Percentiles rank a stretch among this genome's conserved stretches.
Conservation (phyloP, 495 filamentous ascomycete genomes). For the Penicillium longicatenatum region DNA sequence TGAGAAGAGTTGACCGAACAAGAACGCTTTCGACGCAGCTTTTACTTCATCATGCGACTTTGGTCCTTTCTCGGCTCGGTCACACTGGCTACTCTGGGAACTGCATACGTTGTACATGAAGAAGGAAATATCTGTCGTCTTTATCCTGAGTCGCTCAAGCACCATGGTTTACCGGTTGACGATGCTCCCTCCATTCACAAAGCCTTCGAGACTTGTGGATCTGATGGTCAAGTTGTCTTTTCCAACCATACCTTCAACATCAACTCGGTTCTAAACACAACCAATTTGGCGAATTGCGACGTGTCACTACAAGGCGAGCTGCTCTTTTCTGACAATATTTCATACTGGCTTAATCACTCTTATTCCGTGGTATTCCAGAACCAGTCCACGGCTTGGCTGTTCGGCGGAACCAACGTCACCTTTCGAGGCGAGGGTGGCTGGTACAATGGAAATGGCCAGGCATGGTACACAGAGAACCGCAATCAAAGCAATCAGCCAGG, state of each 20-base stretch:
- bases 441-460: slow-evolving; percentile 51
- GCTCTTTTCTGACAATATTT: slow-evolving; percentile 42
- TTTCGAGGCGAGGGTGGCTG: slow-evolving; percentile 41
- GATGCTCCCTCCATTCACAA: slow-evolving; percentile 44
- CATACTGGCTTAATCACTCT: slow-evolving; percentile 48
- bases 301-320: slow-evolving; percentile 40
- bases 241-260: slow-evolving; percentile 38
- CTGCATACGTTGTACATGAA: slow-evolving; percentile 17
- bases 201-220: slow-evolving; percentile 44
- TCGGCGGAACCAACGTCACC: slow-evolving; percentile 43
- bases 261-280: slow-evolving; percentile 46
- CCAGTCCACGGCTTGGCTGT: slow-evolving; percentile 50
- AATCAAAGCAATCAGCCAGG: slow-evolving; percentile 44
- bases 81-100: slow-evolving; percentile 11
- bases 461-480: slow-evolving; percentile 42
- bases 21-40: neutral
- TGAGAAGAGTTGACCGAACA: neutral
- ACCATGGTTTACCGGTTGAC: slow-evolving; percentile 25
- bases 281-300: slow-evolving; percentile 42
- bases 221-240: slow-evolving; percentile 42
- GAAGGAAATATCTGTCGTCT: slow-evolving; percentile 14
- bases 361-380: slow-evolving; percentile 49
- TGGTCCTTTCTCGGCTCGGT: slow-evolving; percentile 4
- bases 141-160: slow-evolving; percentile 23
- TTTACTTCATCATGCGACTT: neutral